These are phyloP conservation scores for Macrotyloma uniflorum DNA, from an alignment of 306 rosid genomes.

Conservation along the genomic window DNA sequence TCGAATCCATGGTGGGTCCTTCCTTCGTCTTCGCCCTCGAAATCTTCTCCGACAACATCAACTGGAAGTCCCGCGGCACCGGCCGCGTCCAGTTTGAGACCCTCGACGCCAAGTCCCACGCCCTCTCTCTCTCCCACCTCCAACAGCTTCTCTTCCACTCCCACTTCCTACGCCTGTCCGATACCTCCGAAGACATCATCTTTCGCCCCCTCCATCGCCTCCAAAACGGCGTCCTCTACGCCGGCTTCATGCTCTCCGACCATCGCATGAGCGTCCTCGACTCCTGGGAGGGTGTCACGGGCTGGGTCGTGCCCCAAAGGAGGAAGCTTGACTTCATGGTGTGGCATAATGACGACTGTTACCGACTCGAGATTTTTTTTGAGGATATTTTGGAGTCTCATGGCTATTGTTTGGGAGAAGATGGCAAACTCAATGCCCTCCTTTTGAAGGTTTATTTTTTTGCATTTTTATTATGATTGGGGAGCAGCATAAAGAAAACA, in stretches of 20 bases:
- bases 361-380: slow-evolving; percentile 66
- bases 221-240: slow-evolving; percentile 49
- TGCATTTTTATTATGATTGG: neutral
- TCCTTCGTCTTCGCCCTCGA: slow-evolving; percentile 80
- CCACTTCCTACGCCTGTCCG: slow-evolving; percentile 57
- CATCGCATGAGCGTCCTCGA: slow-evolving; percentile 57
- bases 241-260: slow-evolving; percentile 53
- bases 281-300: slow-evolving; percentile 65
- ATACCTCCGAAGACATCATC: slow-evolving; percentile 60
- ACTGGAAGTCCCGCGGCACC: slow-evolving; percentile 83
- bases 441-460: slow-evolving; percentile 54
- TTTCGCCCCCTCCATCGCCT: slow-evolving; percentile 55
- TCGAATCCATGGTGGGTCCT: slow-evolving; percentile 54
- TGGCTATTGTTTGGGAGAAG: slow-evolving; percentile 53
- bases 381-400: slow-evolving; percentile 69
- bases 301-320: slow-evolving; percentile 82
- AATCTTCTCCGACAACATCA: slow-evolving; percentile 61
- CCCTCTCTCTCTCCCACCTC: slow-evolving; percentile 45
- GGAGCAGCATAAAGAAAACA: too few relatives aligned
- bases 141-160: slow-evolving; percentile 51
- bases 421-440: slow-evolving; percentile 53
- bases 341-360: slow-evolving; percentile 44
- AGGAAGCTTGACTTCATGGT: slow-evolving; percentile 70
- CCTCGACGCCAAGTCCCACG: slow-evolving; percentile 44
- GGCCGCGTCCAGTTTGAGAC: slow-evolving; percentile 86